Base-by-base conservation (phyloP, 1,284 basidiomycete genomes). In the Anthracocystis panici-leucophaei region DNA sequence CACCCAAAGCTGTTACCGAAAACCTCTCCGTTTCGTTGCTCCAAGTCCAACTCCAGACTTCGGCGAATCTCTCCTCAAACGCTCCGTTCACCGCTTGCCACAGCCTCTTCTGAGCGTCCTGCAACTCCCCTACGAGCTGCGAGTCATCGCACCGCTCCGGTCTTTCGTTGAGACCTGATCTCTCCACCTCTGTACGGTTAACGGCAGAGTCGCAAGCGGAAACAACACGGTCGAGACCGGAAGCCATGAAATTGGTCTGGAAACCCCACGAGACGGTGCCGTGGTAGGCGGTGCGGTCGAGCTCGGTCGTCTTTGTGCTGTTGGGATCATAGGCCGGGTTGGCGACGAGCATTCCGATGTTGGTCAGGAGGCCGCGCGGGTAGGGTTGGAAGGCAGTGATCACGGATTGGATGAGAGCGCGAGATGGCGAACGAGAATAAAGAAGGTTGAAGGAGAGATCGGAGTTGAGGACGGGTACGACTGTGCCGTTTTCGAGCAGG, bases 241-340 rank as follows among this genome's bases (percentile, higher is more conserved):
- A 82, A 1, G 87, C 87, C 87, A 88, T 88, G 21, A 87, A 81
- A 38, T 86, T 86, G 80, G 87, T 86, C 79, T 87, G 87, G 84
- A 86, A 88, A 2, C 85, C 85, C 85, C 87, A 88, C 10, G 86
- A 81, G 20, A 88, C 87, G 29, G 87, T 87, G 12, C 87, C 87
- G 71, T 88, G 87, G 75, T 88, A 88, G n/a, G 85, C 83, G 7
- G 82, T 81, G 46, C 87, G 85, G 58, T 84, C 80, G 55, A 88
- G 85, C 3, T 85, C 82, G 31, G 85, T 75, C 50, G 86, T 85
- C 38, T 85, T 80, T 9, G 86, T 86, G 1, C 75, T 79, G 62
- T 87, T 87, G 31, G 83, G 75, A 59, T 86, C 86, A 75, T 87
- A 87, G 0, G 87, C 87, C 0, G 87, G 85, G 75, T 87, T 88